Base-by-base conservation (phyloP, 176 grass and related monocot genomes). In the Typha latifolia region DNA sequence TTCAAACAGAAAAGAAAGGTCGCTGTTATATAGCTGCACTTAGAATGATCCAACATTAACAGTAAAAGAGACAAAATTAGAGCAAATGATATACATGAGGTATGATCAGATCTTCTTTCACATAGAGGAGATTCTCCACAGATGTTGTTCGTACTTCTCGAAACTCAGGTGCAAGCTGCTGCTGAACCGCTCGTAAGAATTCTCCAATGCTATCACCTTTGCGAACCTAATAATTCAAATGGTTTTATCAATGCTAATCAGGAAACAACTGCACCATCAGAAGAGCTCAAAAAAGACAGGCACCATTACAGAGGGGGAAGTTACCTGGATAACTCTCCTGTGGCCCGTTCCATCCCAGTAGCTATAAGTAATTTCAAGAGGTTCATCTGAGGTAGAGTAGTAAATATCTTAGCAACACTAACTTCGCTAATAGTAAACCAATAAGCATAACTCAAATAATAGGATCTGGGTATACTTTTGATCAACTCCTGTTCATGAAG, bases 101-200 rank as follows among this genome's bases (percentile, higher is more conserved):
- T 32, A 99, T 93, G 50, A 99, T 99, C 63, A 99, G 71, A 85
- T 99, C 94, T 93, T 99, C 94, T 83, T 99, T 99, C 52, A 99
- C 94, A 72, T 99, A 99, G 51, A 99, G 86, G 61, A 93, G 81
- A 62, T 99, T 99, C 68, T 99, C 89, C 56, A 99, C 94, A 5
- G 94, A 99, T 51, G 94, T 89, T 49, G 94, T 99, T 32, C 94
- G 88, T 62, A 99, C 87, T 83, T 99, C 94, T 71, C 94, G 81
- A 76, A 99, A 93, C 34, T 99, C 89, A 9, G 94, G 94, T 47
- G 86, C 94, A 81, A 99, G 89, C 62, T 99, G 89, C 84, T 99
- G 89, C 50, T 99, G 94, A 76, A 99, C 84, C 69, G 83, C 81
- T 79, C 89, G 85, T 63, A 99, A 72, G 69, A 99, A 99, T 83